phyloP scores from a whole-genome alignment of 176 grass and related monocot genomes.

The Ensete ventricosum region DNA sequence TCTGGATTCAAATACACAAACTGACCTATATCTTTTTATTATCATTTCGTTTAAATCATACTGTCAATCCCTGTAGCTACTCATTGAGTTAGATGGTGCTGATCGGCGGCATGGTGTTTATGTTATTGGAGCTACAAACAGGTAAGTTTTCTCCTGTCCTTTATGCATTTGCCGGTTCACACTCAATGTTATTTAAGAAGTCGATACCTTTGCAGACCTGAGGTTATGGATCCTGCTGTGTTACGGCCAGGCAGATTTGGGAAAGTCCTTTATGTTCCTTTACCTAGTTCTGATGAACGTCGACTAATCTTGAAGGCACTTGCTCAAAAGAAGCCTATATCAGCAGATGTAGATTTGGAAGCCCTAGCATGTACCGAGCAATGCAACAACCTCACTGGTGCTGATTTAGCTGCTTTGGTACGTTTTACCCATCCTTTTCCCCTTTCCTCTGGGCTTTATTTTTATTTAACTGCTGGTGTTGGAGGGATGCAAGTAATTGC shows the following conservation, averaged over 20 bases:
- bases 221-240: conserved; percentile 85
- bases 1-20: background rate
- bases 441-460: background rate
- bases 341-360: conserved; percentile 41
- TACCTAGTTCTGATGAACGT: conserved; percentile 54
- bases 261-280: conserved; percentile 64
- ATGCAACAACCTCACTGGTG: conserved; percentile 65
- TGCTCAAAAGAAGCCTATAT: conserved; percentile 50
- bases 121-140: conserved; percentile 94
- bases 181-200: background rate
- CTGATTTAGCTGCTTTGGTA: conserved; percentile 71
- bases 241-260: conserved; percentile 78
- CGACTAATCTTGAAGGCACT: conserved; percentile 65
- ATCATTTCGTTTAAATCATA: background rate
- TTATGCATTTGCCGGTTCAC: background rate
- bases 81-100: conserved; percentile 83
- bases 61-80: conserved; percentile 29
- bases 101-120: conserved; percentile 66
- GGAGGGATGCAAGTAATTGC: background rate
- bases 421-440: background rate
- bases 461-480: background rate
- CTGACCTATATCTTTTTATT: background rate
- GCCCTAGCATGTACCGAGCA: conserved; percentile 38
- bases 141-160: conserved; percentile 23
- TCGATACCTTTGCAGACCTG: conserved; percentile 28